Evolutionary conservation across 2,329 filamentous ascomycete species (phyloP).

Genomic region (Fusarium guadeloupense): DNA sequence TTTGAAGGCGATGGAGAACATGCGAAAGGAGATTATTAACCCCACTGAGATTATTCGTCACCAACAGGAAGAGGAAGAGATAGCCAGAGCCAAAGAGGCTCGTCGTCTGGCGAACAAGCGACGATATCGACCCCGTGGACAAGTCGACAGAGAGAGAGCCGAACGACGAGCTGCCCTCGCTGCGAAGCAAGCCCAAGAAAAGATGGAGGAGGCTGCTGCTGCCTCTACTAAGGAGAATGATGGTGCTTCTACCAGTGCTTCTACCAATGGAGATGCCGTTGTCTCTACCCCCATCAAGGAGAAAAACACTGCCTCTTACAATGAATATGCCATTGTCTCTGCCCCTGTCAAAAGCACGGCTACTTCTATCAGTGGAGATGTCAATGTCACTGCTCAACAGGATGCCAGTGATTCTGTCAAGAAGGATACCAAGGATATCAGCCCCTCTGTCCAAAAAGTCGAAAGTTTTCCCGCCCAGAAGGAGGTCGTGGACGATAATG

Average conservation of each 20-base stretch:
- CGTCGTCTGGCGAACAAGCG: conserved; percentile 36
- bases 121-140: conserved; percentile 35
- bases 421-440: neutral
- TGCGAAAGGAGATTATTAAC: conserved; percentile 35
- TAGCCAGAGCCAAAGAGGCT: conserved; percentile 27
- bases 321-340: neutral
- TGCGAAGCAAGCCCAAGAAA: neutral
- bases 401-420: neutral
- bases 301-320: too few relatives aligned
- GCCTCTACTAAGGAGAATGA: neutral
- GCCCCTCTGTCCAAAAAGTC: too few relatives aligned
- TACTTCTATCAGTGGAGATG: too few relatives aligned
- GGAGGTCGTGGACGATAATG: neutral
- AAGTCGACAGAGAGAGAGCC: conserved; percentile 31
- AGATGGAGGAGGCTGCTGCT: neutral
- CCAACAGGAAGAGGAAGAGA: conserved; percentile 27
- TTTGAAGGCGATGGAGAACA: conserved; percentile 19
- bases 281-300: too few relatives aligned
- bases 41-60: conserved; percentile 16
- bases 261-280: neutral
- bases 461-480: neutral
- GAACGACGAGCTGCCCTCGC: conserved; percentile 17
- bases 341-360: too few relatives aligned
- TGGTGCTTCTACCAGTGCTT: neutral
- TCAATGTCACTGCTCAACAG: neutral